phyloP scores from a whole-genome alignment of 164 flowering plant genomes.

The Chloranthus sessilifolius region DNA sequence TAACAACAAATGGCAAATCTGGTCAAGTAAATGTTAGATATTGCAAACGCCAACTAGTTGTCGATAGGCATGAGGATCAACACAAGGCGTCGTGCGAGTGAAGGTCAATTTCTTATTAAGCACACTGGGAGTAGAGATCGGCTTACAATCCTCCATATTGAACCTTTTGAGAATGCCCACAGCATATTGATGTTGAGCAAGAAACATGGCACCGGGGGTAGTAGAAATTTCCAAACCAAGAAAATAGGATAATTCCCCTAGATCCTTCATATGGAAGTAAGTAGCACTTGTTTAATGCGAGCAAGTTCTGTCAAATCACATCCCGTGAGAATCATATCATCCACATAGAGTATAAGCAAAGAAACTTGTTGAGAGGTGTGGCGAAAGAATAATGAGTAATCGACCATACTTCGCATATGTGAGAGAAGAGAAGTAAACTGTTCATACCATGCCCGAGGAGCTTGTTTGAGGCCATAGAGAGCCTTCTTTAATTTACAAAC shows the following conservation, averaged over 20 bases:
- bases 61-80: neutral
- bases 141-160: neutral
- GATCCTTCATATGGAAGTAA: neutral
- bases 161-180: neutral
- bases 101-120: neutral
- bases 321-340: constrained; percentile 1
- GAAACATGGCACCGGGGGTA: neutral
- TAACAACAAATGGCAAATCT: neutral
- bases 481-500: neutral
- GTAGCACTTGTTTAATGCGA: neutral
- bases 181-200: neutral
- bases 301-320: neutral
- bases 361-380: no score
- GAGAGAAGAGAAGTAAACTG: neutral
- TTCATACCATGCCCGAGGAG: neutral
- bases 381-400: neutral
- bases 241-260: neutral
- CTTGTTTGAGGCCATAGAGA: constrained; percentile 1
- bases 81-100: neutral
- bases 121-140: neutral
- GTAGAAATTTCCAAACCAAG: neutral
- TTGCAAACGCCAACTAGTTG: neutral
- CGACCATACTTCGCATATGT: neutral
- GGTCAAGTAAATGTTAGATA: neutral
- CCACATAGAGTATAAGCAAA: neutral